phyloP scores from a whole-genome alignment of 257 asterid genomes.

The Cordia subcordata region DNA sequence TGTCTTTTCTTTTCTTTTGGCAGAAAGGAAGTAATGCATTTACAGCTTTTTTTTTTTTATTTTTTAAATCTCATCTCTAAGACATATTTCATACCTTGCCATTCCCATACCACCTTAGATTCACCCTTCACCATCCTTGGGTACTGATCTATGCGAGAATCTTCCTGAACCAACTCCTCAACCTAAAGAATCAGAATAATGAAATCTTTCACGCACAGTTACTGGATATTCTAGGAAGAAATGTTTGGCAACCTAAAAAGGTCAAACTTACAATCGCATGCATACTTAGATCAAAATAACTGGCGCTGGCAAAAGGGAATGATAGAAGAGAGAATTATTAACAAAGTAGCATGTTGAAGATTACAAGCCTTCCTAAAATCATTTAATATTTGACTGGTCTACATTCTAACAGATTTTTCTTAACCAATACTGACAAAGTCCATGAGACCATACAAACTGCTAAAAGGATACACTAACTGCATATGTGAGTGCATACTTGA shows the following conservation, averaged over 20 bases:
- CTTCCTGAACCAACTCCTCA: conserved; percentile 82
- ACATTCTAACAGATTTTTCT: too few relatives aligned
- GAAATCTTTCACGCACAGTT: neutral
- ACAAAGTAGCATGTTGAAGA: too few relatives aligned
- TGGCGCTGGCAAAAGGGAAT: too few relatives aligned
- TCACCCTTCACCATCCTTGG: conserved; percentile 85
- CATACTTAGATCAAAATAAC: neutral
- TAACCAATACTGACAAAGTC: too few relatives aligned
- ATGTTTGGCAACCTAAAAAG: neutral
- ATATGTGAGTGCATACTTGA: neutral
- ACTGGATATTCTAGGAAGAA: neutral
- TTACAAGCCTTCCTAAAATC: too few relatives aligned
- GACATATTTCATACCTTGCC: conserved; percentile 66
- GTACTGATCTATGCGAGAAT: conserved; percentile 81
- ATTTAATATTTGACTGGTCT: too few relatives aligned
- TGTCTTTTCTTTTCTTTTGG: too few relatives aligned
- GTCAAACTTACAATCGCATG: neutral
- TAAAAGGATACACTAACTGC: neutral
- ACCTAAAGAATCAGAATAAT: conserved; percentile 42
- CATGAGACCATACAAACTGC: neutral
- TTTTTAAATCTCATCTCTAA: neutral
- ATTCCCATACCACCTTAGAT: conserved; percentile 92
- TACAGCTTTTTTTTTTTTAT: neutral
- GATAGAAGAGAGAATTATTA: too few relatives aligned
- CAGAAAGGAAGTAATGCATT: neutral